A percentile compares a stretch with the other conserved stretches of the same genome.
phyloP scores from a whole-genome alignment of 208 protist genomes.

The Leishmania martiniquensis region DNA sequence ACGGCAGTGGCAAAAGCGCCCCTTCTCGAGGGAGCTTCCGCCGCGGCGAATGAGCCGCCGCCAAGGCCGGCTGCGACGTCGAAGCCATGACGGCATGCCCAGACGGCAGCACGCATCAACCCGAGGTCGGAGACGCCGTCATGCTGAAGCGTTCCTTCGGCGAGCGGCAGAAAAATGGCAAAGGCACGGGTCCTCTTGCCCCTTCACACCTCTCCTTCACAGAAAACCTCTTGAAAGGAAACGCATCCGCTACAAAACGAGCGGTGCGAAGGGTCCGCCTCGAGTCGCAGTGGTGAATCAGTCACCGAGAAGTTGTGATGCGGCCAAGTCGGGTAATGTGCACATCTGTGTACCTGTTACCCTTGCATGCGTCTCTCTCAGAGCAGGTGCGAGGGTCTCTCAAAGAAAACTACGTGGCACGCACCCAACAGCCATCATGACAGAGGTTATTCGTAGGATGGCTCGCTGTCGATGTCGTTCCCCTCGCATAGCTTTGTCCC shows the following conservation, averaged over 20 bases:
- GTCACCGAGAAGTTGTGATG: background rate
- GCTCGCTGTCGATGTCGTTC: background rate
- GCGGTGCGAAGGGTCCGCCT: too few species aligned
- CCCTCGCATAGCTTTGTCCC: background rate
- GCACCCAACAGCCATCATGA: background rate
- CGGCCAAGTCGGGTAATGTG: background rate
- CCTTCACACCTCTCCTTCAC: background rate
- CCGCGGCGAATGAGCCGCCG: background rate
- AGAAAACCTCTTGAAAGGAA: background rate
- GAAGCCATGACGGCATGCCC: background rate
- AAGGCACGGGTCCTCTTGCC: background rate
- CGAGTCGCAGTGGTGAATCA: background rate
- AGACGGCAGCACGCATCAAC: background rate
- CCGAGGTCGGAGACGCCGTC: background rate
- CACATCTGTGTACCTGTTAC: background rate
- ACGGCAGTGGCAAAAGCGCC: conserved; percentile 4
- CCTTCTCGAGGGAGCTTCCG: background rate
- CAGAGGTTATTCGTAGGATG: background rate
- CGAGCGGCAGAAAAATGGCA: background rate
- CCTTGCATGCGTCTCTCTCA: background rate
- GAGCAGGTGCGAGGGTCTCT: background rate
- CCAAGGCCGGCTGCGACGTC: background rate
- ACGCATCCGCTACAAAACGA: background rate
- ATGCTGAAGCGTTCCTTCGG: background rate
- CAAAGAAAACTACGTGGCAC: background rate